These are phyloP conservation scores for Macroventuria anomochaeta DNA, from an alignment of 2,329 filamentous ascomycete species.

Conservation along the genomic window DNA sequence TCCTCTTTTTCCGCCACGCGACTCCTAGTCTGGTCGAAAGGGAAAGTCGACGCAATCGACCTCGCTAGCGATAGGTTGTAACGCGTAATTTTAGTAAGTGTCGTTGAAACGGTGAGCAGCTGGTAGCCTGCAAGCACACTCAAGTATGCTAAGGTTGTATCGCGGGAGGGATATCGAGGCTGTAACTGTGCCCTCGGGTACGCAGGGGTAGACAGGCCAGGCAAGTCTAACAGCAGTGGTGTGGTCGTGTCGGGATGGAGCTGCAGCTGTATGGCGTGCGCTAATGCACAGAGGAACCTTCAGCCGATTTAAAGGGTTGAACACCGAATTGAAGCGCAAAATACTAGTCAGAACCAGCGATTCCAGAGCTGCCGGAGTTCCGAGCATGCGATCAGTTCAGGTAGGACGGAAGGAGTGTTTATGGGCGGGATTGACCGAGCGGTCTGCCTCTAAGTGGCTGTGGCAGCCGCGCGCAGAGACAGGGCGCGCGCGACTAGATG, in stretches of 20 bases:
- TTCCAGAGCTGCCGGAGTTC: slow-evolving; percentile 16
- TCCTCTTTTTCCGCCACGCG: too few species aligned
- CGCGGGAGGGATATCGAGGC: slow-evolving; percentile 31
- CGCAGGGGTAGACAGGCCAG: slow-evolving; percentile 31
- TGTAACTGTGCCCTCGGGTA: slow-evolving; percentile 28
- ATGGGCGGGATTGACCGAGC: slow-evolving; percentile 33
- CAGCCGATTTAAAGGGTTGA: slow-evolving; percentile 34
- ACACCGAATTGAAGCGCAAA: slow-evolving; percentile 20
- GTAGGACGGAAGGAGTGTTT: slow-evolving; percentile 33
- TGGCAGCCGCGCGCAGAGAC: slow-evolving; percentile 28
- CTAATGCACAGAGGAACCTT: slow-evolving; percentile 41
- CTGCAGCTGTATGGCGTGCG: slow-evolving; percentile 37
- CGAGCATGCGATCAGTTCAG: slow-evolving; percentile 29
- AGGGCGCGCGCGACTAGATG: slow-evolving; percentile 24
- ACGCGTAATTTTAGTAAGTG: slow-evolving; percentile 31
- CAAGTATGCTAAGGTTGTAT: slow-evolving; percentile 31
- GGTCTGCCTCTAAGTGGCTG: slow-evolving; percentile 26
- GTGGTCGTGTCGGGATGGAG: slow-evolving; percentile 32
- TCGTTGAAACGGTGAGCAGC: slow-evolving; percentile 38
- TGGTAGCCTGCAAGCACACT: slow-evolving; percentile 42
- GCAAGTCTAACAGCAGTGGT: slow-evolving; percentile 28
- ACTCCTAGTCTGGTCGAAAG: not conserved
- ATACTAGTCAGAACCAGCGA: slow-evolving; percentile 4
- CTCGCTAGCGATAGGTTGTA: slow-evolving; percentile 30
- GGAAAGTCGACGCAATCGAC: slow-evolving; percentile 5